phyloP scores from a whole-genome alignment of 2,329 filamentous ascomycete genomes.

The Ophiocordyceps camponoti-leonardi region DNA sequence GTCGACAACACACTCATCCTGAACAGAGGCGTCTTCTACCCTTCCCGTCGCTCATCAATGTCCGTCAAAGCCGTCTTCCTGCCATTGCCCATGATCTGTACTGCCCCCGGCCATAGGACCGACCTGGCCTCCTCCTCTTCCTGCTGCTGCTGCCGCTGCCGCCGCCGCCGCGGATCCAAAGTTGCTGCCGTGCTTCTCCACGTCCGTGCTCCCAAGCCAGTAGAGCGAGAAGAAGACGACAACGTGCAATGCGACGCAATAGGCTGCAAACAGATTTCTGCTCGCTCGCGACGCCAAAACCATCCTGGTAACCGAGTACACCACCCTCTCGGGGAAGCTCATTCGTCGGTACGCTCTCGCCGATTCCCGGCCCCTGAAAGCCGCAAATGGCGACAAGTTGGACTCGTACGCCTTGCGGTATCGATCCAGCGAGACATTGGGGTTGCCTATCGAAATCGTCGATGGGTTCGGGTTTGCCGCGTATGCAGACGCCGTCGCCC shows the following conservation, averaged over 20 bases:
- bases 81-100: slow-evolving; percentile 37
- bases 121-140: slow-evolving; percentile 18
- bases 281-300: slow-evolving; percentile 80
- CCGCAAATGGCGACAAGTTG: slow-evolving; percentile 88
- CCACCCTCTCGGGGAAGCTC: slow-evolving; percentile 75
- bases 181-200: slow-evolving; percentile 41
- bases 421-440: slow-evolving; percentile 61
- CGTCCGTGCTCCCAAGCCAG: slow-evolving; percentile 56
- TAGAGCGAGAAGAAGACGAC: slow-evolving; percentile 78
- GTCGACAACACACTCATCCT: neutral
- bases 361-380: slow-evolving; percentile 86
- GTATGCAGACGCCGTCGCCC: slow-evolving; percentile 44
- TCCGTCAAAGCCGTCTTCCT: slow-evolving; percentile 40
- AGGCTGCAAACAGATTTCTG: slow-evolving; percentile 83
- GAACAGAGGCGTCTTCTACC: no score
- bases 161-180: slow-evolving; percentile 32
- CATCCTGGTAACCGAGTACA: slow-evolving; percentile 82
- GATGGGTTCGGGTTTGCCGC: slow-evolving; percentile 59
- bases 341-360: slow-evolving; percentile 82
- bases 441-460: slow-evolving; percentile 42
- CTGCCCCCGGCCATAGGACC: slow-evolving; percentile 9
- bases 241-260: slow-evolving; percentile 77
- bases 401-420: slow-evolving; percentile 90
- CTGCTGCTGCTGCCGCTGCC: slow-evolving; percentile 18
- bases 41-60: slow-evolving; percentile 8